Evolutionary conservation across 2,329 filamentous ascomycete genomes (phyloP).

Genomic region (Daldinia sp.): DNA sequence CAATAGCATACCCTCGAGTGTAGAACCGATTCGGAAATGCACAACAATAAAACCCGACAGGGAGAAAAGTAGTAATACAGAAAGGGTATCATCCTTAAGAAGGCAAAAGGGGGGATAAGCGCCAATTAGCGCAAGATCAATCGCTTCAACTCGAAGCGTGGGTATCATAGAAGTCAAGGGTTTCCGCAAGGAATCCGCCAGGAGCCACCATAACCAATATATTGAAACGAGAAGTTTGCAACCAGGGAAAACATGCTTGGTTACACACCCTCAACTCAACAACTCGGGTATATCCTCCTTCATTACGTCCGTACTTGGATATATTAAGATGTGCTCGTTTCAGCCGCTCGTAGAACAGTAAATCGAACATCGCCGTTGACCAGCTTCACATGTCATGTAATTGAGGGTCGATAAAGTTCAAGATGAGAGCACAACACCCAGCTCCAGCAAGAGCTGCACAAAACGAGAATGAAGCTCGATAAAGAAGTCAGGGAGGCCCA

Average conservation of each 20-base stretch:
- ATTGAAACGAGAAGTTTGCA: slow-evolving; percentile 4
- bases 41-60: slow-evolving; percentile 10
- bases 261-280: slow-evolving; percentile 29
- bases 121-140: slow-evolving; percentile 13
- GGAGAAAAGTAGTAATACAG: slow-evolving; percentile 36
- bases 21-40: slow-evolving; percentile 16
- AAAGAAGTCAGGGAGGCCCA: slow-evolving; percentile 76
- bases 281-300: slow-evolving; percentile 36
- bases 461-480: slow-evolving; percentile 74
- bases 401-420: slow-evolving; percentile 45
- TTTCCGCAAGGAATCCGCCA: slow-evolving; percentile 18
- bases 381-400: slow-evolving; percentile 16
- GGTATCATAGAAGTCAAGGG: slow-evolving; percentile 34
- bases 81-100: slow-evolving; percentile 35
- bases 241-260: slow-evolving; percentile 24
- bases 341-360: slow-evolving; percentile 16
- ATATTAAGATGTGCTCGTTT: slow-evolving; percentile 8
- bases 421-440: slow-evolving; percentile 66
- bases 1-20: slow-evolving; percentile 5
- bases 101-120: slow-evolving; percentile 16
- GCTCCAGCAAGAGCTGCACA: slow-evolving; percentile 71
- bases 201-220: slow-evolving; percentile 20
- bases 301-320: slow-evolving; percentile 9
- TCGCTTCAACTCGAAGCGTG: slow-evolving; percentile 27
- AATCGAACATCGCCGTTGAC: slow-evolving; percentile 7